These are phyloP conservation scores for Phoma herbarum DNA, from an alignment of 2,329 filamentous ascomycete genomes.

Conservation along the genomic window DNA sequence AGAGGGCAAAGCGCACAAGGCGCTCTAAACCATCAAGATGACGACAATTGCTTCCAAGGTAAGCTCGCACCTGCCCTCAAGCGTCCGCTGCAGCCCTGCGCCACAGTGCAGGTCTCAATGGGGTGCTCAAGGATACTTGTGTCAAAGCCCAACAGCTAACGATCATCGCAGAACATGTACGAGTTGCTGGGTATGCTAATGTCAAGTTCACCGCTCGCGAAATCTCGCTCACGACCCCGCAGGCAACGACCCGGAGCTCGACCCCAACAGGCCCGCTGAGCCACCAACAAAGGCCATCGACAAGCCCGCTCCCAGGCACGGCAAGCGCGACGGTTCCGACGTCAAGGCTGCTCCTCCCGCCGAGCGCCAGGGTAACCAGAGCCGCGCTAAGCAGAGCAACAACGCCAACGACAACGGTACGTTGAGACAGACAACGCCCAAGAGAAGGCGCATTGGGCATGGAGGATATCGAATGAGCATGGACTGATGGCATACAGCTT, in stretches of 20 bases:
- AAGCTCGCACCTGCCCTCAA: slow-evolving; percentile 33
- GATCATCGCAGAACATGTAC: slow-evolving; percentile 80
- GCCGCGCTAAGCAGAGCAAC: slow-evolving; percentile 58
- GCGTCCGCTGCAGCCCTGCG: slow-evolving; percentile 20
- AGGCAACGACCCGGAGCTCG: slow-evolving; percentile 76
- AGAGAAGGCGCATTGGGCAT: neutral
- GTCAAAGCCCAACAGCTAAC: slow-evolving; percentile 47
- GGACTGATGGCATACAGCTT: slow-evolving; percentile 66
- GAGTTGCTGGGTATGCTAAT: slow-evolving; percentile 87
- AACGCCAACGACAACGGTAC: slow-evolving; percentile 88
- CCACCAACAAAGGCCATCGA: slow-evolving; percentile 89
- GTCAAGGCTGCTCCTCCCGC: slow-evolving; percentile 61
- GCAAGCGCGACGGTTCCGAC: slow-evolving; percentile 87
- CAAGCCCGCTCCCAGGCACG: slow-evolving; percentile 77
- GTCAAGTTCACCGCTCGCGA: slow-evolving; percentile 14
- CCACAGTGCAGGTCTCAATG: slow-evolving; percentile 20
- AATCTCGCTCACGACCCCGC: slow-evolving; percentile 42
- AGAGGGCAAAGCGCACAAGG: slow-evolving; percentile 56
- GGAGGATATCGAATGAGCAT: slow-evolving; percentile 4
- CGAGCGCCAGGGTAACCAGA: slow-evolving; percentile 45
- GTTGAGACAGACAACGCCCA: slow-evolving; percentile 52
- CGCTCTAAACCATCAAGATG: slow-evolving; percentile 54
- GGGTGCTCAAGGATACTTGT: slow-evolving; percentile 7
- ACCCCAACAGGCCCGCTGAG: slow-evolving; percentile 76
- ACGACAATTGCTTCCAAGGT: slow-evolving; percentile 57